Base-by-base conservation (phyloP, 305 asterid genomes). In the Ilex paraguariensis region DNA sequence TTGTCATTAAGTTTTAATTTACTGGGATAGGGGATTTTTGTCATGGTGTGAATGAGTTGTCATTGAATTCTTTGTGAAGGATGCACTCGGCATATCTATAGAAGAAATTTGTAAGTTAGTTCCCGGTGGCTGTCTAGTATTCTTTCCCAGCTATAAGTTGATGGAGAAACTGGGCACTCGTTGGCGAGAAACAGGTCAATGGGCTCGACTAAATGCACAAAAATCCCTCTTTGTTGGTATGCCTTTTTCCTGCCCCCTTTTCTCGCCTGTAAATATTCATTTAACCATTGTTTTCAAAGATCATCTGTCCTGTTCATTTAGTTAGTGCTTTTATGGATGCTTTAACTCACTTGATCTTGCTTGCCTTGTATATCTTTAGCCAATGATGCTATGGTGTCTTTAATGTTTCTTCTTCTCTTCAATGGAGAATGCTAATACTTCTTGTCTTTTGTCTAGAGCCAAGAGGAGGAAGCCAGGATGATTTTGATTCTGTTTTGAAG, bases 91-190 rank as follows among this genome's bases (percentile, higher is more conserved):
- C 60, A 68, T 75, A 70, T 90, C 96, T 62, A 63, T 93, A 71
- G 99, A 90, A 75, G 93, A 87, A 73, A 93, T 90, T 68, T 93
- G 91, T 82, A 80, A 78, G 68, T 73, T 79, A 63, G 93, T 88
- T 77, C 96, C 96, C 17, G 96, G 90, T 66, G 99, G 99, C 64
- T 90, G 97, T 84, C 84, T 93, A 30, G 88, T 85, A 64, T 90
- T 93, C 78, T 93, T 93, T 69, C 99, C 99, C 67, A 93, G 99
- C 79, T 93, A 93, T 82, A 93, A 90, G 75, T 79, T 90, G 70
- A 81, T 93, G 79, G 96, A 87, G 72, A 93, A 87, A 79, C 52
- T 93, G 57, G 73, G 93, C 81, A 79, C 68, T 54, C 89, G 99
- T 63, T 93, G 99, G 99, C 74, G 82, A 58, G 84, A 80, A 83